Percentiles rank a stretch among this genome's conserved stretches.
Conservation (phyloP, 202 grass and related monocot genomes). For the Saccharum hybrid region DNA sequence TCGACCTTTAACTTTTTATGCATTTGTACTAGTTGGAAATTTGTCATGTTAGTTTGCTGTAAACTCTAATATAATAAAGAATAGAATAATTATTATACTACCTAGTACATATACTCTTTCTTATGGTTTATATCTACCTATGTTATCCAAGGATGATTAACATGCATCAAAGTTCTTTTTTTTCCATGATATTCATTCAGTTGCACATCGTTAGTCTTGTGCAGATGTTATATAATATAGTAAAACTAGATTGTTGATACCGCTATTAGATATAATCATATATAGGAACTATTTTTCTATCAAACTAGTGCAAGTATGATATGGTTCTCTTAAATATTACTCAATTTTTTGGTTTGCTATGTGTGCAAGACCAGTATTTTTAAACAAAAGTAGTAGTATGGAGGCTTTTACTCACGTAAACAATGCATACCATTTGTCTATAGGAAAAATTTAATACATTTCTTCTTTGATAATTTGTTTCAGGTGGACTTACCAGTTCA, state of each 20-base stretch:
- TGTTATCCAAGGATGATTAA: background rate
- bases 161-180: background rate
- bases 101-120: background rate
- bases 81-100: background rate
- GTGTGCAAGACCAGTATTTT: background rate
- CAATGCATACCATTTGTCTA: too few species aligned
- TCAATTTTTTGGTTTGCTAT: background rate
- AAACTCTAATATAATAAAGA: background rate
- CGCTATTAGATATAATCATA: too few species aligned
- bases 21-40: background rate
- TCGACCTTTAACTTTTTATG: background rate
- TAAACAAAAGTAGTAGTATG: background rate
- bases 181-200: background rate
- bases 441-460: background rate
- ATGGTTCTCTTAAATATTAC: background rate
- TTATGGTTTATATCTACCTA: background rate
- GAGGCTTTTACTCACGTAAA: too few species aligned
- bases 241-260: too few species aligned
- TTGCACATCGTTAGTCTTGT: background rate
- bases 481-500: conserved; percentile 81
- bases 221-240: too few species aligned
- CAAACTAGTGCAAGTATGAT: too few species aligned
- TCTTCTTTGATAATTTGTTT: conserved; percentile 32
- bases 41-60: background rate
- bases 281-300: too few species aligned